Evolutionary conservation across 2,329 filamentous ascomycete species (phyloP).

Genomic region (Colletotrichum tropicicola): DNA sequence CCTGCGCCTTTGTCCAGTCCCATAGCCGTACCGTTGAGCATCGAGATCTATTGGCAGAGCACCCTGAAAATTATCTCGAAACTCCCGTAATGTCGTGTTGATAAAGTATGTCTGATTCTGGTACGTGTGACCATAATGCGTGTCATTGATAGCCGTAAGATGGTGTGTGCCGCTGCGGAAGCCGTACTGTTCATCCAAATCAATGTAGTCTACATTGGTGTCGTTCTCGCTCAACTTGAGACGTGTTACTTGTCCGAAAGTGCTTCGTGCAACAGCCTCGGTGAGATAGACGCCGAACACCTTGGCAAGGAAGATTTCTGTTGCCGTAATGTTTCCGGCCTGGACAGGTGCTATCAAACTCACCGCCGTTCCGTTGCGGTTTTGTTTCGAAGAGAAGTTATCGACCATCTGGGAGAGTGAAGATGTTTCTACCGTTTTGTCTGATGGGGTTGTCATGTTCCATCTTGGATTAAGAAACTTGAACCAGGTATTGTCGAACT

Average conservation of each 20-base stretch:
- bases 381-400: neutral
- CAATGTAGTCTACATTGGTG: neutral
- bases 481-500: neutral
- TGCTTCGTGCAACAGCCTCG: neutral
- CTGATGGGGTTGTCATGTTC: neutral
- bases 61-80: neutral
- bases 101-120: accelerated
- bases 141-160: neutral
- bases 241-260: neutral
- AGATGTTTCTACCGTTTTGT: neutral
- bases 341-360: neutral
- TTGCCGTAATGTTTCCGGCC: neutral
- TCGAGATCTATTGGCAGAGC: neutral
- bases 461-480: neutral
- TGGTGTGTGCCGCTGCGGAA: neutral
- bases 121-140: neutral
- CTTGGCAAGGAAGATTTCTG: neutral
- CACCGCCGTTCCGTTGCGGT: neutral
- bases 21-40: neutral
- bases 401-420: neutral
- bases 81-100: neutral
- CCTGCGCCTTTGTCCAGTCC: neutral
- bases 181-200: conserved; percentile 4
- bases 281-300: neutral
- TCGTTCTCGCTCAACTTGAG: neutral